Evolutionary conservation across 2,329 filamentous ascomycete genomes (phyloP).

Genomic region (Sordariomycetes sp.): DNA sequence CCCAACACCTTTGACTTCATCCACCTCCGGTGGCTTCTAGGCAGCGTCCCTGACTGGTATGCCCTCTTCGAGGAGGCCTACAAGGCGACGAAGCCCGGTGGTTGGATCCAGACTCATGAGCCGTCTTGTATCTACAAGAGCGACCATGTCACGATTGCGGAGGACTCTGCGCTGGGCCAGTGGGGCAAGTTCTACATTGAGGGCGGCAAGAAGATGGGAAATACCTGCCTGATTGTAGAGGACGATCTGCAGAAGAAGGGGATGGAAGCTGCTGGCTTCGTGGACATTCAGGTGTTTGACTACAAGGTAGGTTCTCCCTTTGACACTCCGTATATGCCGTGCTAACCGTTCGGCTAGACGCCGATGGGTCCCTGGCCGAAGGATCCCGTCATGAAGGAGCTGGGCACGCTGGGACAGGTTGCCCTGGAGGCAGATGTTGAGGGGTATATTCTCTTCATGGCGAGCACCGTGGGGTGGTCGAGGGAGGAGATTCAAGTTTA

Average conservation of each 20-base stretch:
- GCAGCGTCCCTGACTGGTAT: too few species aligned
- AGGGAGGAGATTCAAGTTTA: conserved; percentile 18
- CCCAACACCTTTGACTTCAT: too few species aligned
- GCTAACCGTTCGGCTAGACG: conserved; percentile 3
- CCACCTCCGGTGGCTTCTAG: too few species aligned
- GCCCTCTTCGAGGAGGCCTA: too few species aligned
- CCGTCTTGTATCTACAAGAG: conserved; percentile 23
- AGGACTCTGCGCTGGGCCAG: conserved; percentile 11
- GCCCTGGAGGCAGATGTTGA: conserved; percentile 19
- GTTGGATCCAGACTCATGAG: conserved; percentile 5
- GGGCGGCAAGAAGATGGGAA: conserved; percentile 15
- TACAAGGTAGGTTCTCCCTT: conserved; percentile 10
- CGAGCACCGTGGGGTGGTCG: conserved; percentile 20
- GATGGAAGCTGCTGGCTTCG: conserved; percentile 14
- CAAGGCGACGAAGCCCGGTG: too few species aligned
- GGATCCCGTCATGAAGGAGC: conserved; percentile 27
- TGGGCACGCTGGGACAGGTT: conserved; percentile 23
- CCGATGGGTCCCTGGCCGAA: conserved; percentile 32
- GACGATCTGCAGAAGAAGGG: conserved; percentile 9
- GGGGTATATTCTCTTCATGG: conserved; percentile 21
- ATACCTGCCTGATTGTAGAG: conserved; percentile 13
- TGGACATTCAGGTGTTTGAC: conserved; percentile 10
- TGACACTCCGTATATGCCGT: neutral
- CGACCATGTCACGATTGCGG: conserved; percentile 15
- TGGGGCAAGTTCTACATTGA: conserved; percentile 16